Evolutionary conservation across 2,329 filamentous ascomycete genomes (phyloP), one percentile per base, ranked within the genome.

Genomic region (Fusarium keratoplasticum): DNA sequence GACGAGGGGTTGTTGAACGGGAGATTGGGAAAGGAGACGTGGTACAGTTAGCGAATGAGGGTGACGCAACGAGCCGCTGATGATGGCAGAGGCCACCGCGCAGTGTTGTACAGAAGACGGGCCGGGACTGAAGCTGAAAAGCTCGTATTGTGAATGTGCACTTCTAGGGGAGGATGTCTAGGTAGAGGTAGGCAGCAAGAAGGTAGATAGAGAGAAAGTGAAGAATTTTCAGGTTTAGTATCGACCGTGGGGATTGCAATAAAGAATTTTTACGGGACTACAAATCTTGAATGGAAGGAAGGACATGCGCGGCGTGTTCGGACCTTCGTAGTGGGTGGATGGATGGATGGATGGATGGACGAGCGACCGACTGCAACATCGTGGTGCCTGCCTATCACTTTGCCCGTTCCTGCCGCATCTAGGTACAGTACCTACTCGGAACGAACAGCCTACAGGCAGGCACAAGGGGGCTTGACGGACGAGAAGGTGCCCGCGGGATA

Each of bases 61-160:
- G 38, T 62, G 57, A 70, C 69, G 60, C 55, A 65, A 59, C 63
- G 61, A 63, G 52, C 69, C 58, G 50, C 52, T 50, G 35, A 67
- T 62, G 42, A 65, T 67, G 47, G 27, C 52, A 50, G 20, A 52
- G 47, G 29, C 20, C 69, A 65, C 59, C 35, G 35, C 42, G 22
- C 47, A 66, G 60, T 44, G 68, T 70, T 29, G 55, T 35, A 72
- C 69, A 50, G 61, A 52, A 67, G 50, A 40, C 27, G 64, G 42
- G 40, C 52, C 57, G 57, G 40, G 52, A 52, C 54, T 31, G 25
- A 33, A 38, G 40, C 60, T 61, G 70, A 74, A 50, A n/a, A 59
- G 25, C 35, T 64, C 36, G 61, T 42, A 42, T 64, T 57, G 31
- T 38, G 31, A 38, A 36, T 18, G 44, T 62, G n/a, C 29, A 33